Evolutionary conservation across 345 rosid species (phyloP).

Genomic region (Hibiscus mutabilis): DNA sequence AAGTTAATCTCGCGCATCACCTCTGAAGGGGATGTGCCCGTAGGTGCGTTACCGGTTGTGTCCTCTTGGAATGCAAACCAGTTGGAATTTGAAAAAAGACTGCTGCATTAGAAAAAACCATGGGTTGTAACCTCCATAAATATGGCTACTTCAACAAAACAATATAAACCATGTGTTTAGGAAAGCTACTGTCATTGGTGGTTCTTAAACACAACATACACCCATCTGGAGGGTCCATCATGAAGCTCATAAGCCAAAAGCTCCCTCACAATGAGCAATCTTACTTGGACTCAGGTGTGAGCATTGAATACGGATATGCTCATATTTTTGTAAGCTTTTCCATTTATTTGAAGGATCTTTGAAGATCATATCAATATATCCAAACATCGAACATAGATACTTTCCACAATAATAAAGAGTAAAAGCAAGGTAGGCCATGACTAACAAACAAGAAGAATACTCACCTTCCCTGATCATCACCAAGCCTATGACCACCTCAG

Average conservation of each 20-base stretch:
- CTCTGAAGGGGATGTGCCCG: slow-evolving; percentile 45
- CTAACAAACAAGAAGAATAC: slow-evolving; percentile 4
- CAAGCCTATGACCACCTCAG: too few species aligned
- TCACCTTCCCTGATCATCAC: too few species aligned
- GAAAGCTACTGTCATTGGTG: too few species aligned
- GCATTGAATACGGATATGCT: neutral
- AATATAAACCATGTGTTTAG: neutral
- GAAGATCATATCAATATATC: neutral
- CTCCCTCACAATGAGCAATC: neutral
- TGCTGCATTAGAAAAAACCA: slow-evolving; percentile 35
- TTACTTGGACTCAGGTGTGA: neutral
- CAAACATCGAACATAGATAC: neutral
- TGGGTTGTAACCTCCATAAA: neutral
- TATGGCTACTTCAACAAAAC: neutral
- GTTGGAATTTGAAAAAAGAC: slow-evolving; percentile 85
- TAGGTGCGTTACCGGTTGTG: slow-evolving; percentile 47
- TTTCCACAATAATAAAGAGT: neutral
- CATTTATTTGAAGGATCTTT: too few species aligned
- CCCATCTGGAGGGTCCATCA: neutral
- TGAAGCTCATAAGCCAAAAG: neutral
- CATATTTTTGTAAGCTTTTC: neutral
- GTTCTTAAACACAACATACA: neutral
- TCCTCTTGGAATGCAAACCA: slow-evolving; percentile 98
- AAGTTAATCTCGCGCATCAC: slow-evolving; percentile 26
- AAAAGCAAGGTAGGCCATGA: neutral